Evolutionary conservation across 176 grass and related monocot species (phyloP), one percentile per base, ranked within the genome.

Genomic region (Oryza longistaminata): DNA sequence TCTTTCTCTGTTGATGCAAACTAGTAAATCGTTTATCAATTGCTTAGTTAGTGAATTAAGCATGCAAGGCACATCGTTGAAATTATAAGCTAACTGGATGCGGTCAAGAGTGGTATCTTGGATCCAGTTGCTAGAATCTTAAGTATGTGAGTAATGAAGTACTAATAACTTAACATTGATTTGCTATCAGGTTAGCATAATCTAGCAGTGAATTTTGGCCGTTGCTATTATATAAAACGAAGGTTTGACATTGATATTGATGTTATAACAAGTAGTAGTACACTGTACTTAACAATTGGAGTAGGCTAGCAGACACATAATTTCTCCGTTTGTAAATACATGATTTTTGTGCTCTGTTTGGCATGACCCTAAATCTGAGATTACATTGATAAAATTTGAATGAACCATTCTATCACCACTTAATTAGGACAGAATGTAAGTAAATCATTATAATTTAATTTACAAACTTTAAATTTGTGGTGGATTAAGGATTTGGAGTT

Each of bases 61-160:
- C 52, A 55, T 55, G 52, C 5, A 58, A 58, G 53, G 53, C 19
- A 58, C 53, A n/a, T 58, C 1, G 60, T 35, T 27, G 66, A 65
- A 49, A 73, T 0, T 25, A 25, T 7, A 40, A 40, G 39, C 52
- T 62, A 26, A 22, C 58, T 53, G 76, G 43, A 24, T 52, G 62
- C 16, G 60, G 43, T 67, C 85, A 81, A 67, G 44, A 4, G 29
- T 1, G 70, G 85, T 34, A 75, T 87, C 85, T 70, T 45, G 22
- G n/a, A 67, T 39, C 58, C n/a, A 66, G 55, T 25, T 12, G 69
- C 69, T 15, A 0, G 55, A 86, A 85, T 77, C 83, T 58, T 16
- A 21, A 3, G 0, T 13, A 1, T 43, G 13, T 45, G 14, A 7
- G 16, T 2, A 12, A 64, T 26, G 31, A 21, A 26, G 42, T 46